Evolutionary conservation across 2,329 filamentous ascomycete genomes (phyloP), one percentile per base, ranked within the genome.

Genomic region (Penicillium sp.): DNA sequence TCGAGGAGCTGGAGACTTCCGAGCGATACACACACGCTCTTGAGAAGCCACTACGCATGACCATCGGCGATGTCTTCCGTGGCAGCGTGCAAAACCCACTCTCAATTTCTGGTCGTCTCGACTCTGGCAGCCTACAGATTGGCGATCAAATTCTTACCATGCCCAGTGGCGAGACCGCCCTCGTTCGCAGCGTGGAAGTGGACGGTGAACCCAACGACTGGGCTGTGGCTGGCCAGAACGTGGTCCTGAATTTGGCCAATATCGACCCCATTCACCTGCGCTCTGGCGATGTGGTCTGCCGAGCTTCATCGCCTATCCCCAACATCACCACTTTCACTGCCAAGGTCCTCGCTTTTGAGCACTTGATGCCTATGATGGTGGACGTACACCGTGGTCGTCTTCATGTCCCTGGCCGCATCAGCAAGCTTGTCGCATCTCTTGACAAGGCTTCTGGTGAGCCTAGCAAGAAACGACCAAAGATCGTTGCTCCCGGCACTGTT

Each of bases 191-290:
- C 3, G 79, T 99, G 44, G 86, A 94, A 68, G 81, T 91, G 9
- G 87, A 93, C 67, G 81, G 84, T 21, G 83, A 88, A 46, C 75
- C 82, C 1, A 83, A 81, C 12, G 91, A 96, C 54, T 99, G 91
- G 90, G 90, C 89, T 0, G 91, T 96, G 13, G 92, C 93, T 0
- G 93, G 93, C 1, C 90, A 97, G 66, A 95, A 94, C 54, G 84
- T 89, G 15, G 87, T 86, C 0, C 76, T 99, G n/a, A 88, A 95
- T 60, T 80, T 99, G 45, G 81, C 85, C 8, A 88, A 93, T 60
- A 90, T 96, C 66, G 93, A 97, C 63, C 83, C 89, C 0, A 82
- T 89, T 15, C 88, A 96, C 64, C 81, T 99, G 9, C 84, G 85
- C 42, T 81, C 88, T 7, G 94, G 94, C 18, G 92, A 97, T 66